Percentiles rank a stretch among this genome's conserved stretches.
These are phyloP conservation scores for Penicillium robsamsonii DNA, from an alignment of 495 filamentous ascomycete genomes.

Conservation along the genomic window DNA sequence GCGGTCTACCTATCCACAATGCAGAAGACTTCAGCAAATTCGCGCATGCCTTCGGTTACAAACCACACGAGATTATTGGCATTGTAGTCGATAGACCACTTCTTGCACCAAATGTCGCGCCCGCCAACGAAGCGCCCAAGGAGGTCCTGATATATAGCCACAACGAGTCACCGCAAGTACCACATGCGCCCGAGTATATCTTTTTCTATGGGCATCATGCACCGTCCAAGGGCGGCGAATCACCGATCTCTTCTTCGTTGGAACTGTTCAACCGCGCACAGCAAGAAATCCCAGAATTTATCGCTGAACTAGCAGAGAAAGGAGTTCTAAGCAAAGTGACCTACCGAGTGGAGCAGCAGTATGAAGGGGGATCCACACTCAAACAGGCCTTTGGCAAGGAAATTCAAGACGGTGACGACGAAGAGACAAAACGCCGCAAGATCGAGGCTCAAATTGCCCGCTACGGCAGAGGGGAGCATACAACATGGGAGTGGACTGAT, in stretches of 20 bases:
- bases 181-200: constrained; percentile 53
- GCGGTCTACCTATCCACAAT: constrained; percentile 31
- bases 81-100: constrained; percentile 51
- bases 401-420: constrained; percentile 45
- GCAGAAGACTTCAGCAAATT: constrained; percentile 49
- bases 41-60: constrained; percentile 53
- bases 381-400: constrained; percentile 52
- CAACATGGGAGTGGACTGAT: constrained; percentile 51
- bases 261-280: constrained; percentile 49
- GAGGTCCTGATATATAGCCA: constrained; percentile 52
- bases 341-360: constrained; percentile 46
- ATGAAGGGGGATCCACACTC: constrained; percentile 49
- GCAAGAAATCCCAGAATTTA: constrained; percentile 48
- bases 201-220: constrained; percentile 47
- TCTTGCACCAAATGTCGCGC: constrained; percentile 52
- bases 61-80: constrained; percentile 55
- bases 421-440: constrained; percentile 40
- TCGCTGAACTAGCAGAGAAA: constrained; percentile 44
- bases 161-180: constrained; percentile 54
- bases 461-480: constrained; percentile 31
- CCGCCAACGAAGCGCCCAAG: constrained; percentile 53
- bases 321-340: constrained; percentile 44
- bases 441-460: constrained; percentile 53
- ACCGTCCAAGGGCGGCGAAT: constrained; percentile 46
- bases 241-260: constrained; percentile 51